Percentiles rank a stretch among this genome's conserved stretches.
phyloP scores from a whole-genome alignment of 2,329 filamentous ascomycete species.

The Meredithiella fracta region DNA sequence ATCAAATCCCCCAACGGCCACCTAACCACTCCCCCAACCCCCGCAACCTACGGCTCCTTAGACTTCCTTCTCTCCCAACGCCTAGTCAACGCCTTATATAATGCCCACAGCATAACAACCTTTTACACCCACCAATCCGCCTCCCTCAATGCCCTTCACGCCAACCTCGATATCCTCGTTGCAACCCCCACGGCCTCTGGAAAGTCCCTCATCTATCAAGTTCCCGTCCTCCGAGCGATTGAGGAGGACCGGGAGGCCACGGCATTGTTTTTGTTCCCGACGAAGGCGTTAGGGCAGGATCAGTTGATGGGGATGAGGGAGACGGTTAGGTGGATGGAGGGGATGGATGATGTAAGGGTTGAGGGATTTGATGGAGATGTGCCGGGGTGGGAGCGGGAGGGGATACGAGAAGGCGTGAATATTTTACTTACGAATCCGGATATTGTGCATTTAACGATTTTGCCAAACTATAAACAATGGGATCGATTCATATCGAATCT shows the following conservation, averaged over 20 bases:
- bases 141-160: conserved; percentile 74
- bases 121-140: conserved; percentile 87
- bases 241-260: conserved; percentile 61
- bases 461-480: conserved; percentile 86
- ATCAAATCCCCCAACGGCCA: conserved; percentile 91
- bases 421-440: conserved; percentile 98
- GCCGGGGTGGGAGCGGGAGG: conserved; percentile 58
- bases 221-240: conserved; percentile 75
- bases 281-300: conserved; percentile 90
- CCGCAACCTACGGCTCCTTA: conserved; percentile 65
- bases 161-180: conserved; percentile 75
- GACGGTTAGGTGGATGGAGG: conserved; percentile 63
- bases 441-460: conserved; percentile 87
- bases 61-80: conserved; percentile 76
- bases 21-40: conserved; percentile 74
- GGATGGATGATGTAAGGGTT: conserved; percentile 57
- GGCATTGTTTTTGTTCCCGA: conserved; percentile 96
- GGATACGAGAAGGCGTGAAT: conserved; percentile 71
- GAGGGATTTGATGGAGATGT: conserved; percentile 97
- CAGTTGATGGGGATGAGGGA: conserved; percentile 79
- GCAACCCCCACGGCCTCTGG: conserved; percentile 92
- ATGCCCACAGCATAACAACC: conserved; percentile 68
- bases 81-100: conserved; percentile 91
- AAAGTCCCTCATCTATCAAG: conserved; percentile 94
- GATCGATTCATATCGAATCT: conserved; percentile 74